Base-by-base conservation (phyloP, 2,329 filamentous ascomycete species). In the Alternaria ethzedia region DNA sequence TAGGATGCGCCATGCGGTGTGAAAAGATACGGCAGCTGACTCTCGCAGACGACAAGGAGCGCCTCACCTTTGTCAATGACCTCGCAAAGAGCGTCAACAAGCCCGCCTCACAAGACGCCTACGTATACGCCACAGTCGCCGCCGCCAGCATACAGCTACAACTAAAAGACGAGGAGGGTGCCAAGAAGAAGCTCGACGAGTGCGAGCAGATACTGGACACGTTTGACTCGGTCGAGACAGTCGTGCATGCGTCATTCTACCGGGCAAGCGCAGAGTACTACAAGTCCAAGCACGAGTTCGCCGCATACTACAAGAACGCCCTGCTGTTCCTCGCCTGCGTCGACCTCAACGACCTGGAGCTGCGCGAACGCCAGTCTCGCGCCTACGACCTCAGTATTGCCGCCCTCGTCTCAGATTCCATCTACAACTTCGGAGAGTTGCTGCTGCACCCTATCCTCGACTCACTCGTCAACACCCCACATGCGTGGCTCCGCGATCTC, bases 371-470 rank as follows among this genome's bases (percentile, higher is more conserved):
- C 74, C 90, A 90, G 79, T 87, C 87, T 63, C 90, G 95, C 73
- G 96, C 96, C 47, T 97, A 97, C 83, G 94, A 97, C 80, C 90
- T 99, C 66, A 92, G 92, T 76, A 90, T 98, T 57, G 94, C 96
- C 26, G 96, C 96, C 10, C 87, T 99, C 9, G 92, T 97, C 43
- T 97, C 94, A 54, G 92, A 95, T 76, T 93, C 89, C 75, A 99
- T 98, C 83, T 98, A 99, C 88, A 99, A 99, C 85, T 99, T 99
- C 74, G 96, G 96, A 80, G 96, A 99, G 85, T 90, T 99, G n/a
- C 89, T 99, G 30, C 88, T 99, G 71, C 96, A 99, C 80, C 96
- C 96, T 4, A 97, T 99, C 77, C 90, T 99, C 67, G 92, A 97
- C 77, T 90, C 91, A 20, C 88, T 99, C 56, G 86, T 86, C 75